Conservation (phyloP, 371 early-diverging fungal species). For the Mortierella sp. region DNA sequence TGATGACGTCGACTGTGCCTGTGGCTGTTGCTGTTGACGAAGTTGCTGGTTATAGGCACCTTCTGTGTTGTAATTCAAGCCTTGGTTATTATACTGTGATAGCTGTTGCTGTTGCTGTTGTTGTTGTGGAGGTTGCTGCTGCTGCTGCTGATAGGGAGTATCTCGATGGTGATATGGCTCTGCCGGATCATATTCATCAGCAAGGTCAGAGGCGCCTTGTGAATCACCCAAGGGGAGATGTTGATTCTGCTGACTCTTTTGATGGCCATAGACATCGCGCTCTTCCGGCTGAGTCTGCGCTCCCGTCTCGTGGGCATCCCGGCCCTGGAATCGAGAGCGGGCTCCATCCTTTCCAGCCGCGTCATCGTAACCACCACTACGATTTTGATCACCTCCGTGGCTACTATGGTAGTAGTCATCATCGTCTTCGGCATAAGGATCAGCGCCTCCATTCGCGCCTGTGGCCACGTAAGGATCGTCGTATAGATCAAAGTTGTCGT, state of each 20-base stretch:
- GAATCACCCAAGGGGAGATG: not conserved
- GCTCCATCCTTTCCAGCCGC: constrained; percentile 18
- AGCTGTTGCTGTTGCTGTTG: constrained; percentile 6
- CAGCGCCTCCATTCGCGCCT: constrained; percentile 28
- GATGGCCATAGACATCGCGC: constrained; percentile 3
- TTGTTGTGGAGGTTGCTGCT: constrained; percentile 12
- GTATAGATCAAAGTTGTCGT: constrained; percentile 52
- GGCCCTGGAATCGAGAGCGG: constrained; percentile 22
- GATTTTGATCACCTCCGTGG: constrained; percentile 13
- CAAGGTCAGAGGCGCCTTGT: not conserved
- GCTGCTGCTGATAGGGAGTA: constrained; percentile 16
- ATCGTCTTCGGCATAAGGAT: constrained; percentile 53
- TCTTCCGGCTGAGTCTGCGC: constrained; percentile 6
- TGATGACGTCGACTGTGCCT: constrained; percentile 18
- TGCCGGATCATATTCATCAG: constrained; percentile 25
- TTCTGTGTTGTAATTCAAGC: constrained; percentile 11
- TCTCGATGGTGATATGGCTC: constrained; percentile 24
- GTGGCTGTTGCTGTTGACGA: constrained; percentile 15
- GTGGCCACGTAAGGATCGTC: constrained; percentile 47
- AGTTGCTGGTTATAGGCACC: constrained; percentile 21
- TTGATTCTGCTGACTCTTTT: constrained; percentile 8
- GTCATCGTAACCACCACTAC: constrained; percentile 24
- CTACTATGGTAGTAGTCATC: constrained; percentile 41
- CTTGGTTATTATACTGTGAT: constrained; percentile 13
- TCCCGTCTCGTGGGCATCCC: constrained; percentile 13